phyloP scores from a whole-genome alignment of 768 basidiomycete species.

The Russula sp. region DNA sequence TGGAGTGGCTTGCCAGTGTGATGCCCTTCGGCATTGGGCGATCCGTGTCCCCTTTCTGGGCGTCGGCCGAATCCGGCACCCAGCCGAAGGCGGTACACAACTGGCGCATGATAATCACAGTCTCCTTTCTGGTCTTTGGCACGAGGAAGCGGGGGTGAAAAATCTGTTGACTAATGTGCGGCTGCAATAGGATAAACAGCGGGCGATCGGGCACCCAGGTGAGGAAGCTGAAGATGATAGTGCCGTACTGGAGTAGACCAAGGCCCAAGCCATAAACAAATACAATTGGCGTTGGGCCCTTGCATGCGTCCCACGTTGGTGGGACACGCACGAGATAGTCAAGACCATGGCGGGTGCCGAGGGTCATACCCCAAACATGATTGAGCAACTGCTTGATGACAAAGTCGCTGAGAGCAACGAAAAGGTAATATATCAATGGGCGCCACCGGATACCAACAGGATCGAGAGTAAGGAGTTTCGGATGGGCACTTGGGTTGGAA shows the following conservation, averaged over 20 bases:
- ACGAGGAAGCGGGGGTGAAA: constrained; percentile 69
- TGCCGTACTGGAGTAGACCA: constrained; percentile 65
- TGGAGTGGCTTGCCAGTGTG: constrained; percentile 82
- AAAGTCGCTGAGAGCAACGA: constrained; percentile 46
- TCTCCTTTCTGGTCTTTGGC: constrained; percentile 61
- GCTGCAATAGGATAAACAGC: constrained; percentile 72
- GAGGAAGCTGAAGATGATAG: constrained; percentile 55
- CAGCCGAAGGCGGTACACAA: constrained; percentile 62
- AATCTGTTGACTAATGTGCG: constrained; percentile 80
- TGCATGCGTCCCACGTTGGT: constrained; percentile 50
- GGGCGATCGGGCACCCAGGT: constrained; percentile 58
- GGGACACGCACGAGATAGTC: constrained; percentile 81
- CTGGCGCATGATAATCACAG: constrained; percentile 48
- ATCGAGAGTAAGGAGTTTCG: constrained; percentile 74
- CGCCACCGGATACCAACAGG: constrained; percentile 61
- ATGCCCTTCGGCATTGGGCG: constrained; percentile 45
- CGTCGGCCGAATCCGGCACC: constrained; percentile 35
- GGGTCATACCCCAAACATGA: constrained; percentile 37
- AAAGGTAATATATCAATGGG: constrained; percentile 60
- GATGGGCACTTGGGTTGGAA: constrained; percentile 42
- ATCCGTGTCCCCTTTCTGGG: constrained; percentile 24
- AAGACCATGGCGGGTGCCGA: constrained; percentile 53
- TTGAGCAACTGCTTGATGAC: constrained; percentile 41
- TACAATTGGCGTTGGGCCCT: constrained; percentile 62
- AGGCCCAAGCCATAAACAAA: constrained; percentile 89